These are phyloP conservation scores for Amanita rubescens DNA, from an alignment of 768 basidiomycete species.

Conservation along the genomic window DNA sequence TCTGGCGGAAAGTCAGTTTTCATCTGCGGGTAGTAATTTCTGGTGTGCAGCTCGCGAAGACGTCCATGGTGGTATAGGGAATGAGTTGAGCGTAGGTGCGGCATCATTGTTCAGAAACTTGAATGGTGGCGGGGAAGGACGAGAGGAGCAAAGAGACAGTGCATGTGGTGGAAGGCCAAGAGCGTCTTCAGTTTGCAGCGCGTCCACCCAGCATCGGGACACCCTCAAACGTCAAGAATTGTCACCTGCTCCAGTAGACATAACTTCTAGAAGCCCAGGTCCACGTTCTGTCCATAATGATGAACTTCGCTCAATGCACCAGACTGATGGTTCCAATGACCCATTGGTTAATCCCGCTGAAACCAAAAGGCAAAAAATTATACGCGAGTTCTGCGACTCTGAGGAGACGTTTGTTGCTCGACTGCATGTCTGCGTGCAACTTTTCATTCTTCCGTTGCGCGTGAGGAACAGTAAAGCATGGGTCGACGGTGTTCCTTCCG, in stretches of 20 bases:
- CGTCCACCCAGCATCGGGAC: not conserved
- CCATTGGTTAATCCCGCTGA: not conserved
- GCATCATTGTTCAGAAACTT: constrained; percentile 39
- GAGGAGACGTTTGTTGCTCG: constrained; percentile 65
- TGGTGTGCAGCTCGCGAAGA: constrained; percentile 24
- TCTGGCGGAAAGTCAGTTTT: constrained; percentile 40
- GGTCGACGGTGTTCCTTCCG: constrained; percentile 73
- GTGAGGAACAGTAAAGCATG: constrained; percentile 62
- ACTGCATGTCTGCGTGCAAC: constrained; percentile 55
- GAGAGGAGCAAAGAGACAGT: not conserved
- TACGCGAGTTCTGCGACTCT: constrained; percentile 60
- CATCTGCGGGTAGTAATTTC: constrained; percentile 31
- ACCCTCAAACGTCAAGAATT: not conserved
- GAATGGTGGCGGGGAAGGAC: constrained; percentile 16
- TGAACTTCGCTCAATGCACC: not conserved
- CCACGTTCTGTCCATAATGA: not conserved
- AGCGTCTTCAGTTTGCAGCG: not conserved
- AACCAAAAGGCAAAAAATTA: constrained; percentile 18
- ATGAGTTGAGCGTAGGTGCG: constrained; percentile 38
- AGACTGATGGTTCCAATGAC: constrained; percentile 1
- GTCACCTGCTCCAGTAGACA: not conserved
- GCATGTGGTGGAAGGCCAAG: not conserved
- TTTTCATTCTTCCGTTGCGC: constrained; percentile 76
- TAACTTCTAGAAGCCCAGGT: not conserved
- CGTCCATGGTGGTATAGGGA: constrained; percentile 18